These are phyloP conservation scores for Ascochyta clinopodiicola DNA, from an alignment of 2,329 filamentous ascomycete genomes.

Conservation along the genomic window DNA sequence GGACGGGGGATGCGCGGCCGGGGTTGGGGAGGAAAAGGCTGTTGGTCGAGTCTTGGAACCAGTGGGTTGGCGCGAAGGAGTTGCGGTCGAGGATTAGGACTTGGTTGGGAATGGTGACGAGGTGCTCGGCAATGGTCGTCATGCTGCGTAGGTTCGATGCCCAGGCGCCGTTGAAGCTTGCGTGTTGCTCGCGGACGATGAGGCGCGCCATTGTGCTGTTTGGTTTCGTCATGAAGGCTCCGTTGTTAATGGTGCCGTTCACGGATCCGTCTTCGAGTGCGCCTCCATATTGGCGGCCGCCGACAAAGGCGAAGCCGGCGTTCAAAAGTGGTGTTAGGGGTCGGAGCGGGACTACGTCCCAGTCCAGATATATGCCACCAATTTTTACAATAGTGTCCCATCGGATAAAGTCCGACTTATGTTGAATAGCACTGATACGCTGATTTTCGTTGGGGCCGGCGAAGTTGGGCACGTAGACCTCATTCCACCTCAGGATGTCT, in stretches of 20 bases:
- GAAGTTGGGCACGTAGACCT: constrained; percentile 15
- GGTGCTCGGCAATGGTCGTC: constrained; percentile 15
- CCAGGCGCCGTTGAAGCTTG: constrained; percentile 25
- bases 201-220: constrained; percentile 28
- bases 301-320: constrained; percentile 22
- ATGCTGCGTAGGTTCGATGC: constrained; percentile 21
- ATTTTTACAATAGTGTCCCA: constrained; percentile 21
- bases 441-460: constrained; percentile 16
- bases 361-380: constrained; percentile 31
- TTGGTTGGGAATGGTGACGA: constrained; percentile 21
- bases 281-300: constrained; percentile 23
- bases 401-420: constrained; percentile 31
- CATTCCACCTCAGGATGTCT: constrained; percentile 17
- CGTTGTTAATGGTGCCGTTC: constrained; percentile 30
- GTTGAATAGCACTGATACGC: constrained; percentile 21
- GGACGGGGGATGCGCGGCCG: constrained; percentile 10
- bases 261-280: constrained; percentile 35
- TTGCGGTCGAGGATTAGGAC: constrained; percentile 26
- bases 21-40: constrained; percentile 16
- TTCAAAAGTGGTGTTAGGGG: constrained; percentile 18
- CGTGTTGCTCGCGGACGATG: constrained; percentile 24
- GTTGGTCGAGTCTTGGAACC: constrained; percentile 17
- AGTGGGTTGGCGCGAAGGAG: constrained; percentile 25
- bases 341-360: constrained; percentile 24
- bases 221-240: constrained; percentile 22